Base-by-base conservation (phyloP, 495 filamentous ascomycete species). In the Paragyromitra xinjiangensis region DNA sequence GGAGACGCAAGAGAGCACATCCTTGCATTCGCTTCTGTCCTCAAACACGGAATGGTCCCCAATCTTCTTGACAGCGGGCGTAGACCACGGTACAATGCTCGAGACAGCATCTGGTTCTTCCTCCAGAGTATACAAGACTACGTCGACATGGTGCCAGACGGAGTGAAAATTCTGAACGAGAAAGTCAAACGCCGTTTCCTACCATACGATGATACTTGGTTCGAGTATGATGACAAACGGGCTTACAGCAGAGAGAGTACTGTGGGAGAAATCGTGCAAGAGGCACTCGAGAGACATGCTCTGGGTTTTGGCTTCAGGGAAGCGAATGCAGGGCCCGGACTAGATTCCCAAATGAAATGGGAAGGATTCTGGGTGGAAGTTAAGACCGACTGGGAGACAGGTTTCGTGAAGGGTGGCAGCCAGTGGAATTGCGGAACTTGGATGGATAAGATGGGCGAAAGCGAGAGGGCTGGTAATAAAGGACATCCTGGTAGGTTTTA, bases 371-470 rank as follows among this genome's bases (percentile, higher is more conserved):
- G 97, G 74, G 92, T 95, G 48, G 90, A 97, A 68, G 90, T 98
- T 73, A 89, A 91, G 37, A 92, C 97, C 12, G 94, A 98, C 82
- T 98, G 95, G 96, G 87, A 89, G 11, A 97, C 92, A 1, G 96
- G 96, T 19, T 87, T 99, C 66, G 91, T 99, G 72, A 97, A 94
- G 78, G 96, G 96, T 48, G 96, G 96, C 45, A 98, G 91, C 78
- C 93, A 98, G 82, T 86, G 85, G 83, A 99, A 99, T 82, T 99
- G 96, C 80, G 96, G 96, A 67, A 99, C 96, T 4, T 99, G 96
- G 96, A 97, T 97, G 92, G 96, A 99, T 85, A 99, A 99, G 87
- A 99, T 98, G 95, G 96, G 96, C n/a, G 96, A 99, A 84, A 97
- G 93, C 70, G 88, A 92, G 69, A 92, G 90, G 70, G 96, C 96